These are phyloP conservation scores for Trichophyton simii DNA, from an alignment of 2,329 filamentous ascomycete species.

Conservation along the genomic window DNA sequence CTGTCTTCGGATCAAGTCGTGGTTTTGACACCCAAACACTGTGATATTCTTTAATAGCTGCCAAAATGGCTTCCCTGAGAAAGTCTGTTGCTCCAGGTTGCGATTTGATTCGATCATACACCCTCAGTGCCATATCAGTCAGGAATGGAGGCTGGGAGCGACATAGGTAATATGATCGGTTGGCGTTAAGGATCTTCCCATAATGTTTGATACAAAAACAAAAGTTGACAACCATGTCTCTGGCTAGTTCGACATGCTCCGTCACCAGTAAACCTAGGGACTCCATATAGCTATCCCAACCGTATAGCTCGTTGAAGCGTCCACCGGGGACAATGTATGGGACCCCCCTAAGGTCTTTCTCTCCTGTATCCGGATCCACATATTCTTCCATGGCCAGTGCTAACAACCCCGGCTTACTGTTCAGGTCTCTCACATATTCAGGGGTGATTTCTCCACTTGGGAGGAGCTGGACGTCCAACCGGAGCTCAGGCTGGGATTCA, in stretches of 20 bases:
- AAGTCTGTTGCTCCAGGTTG: conserved; percentile 72
- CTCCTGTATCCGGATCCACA: conserved; percentile 52
- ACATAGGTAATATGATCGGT: conserved; percentile 85
- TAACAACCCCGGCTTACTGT: conserved; percentile 74
- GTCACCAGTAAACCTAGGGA: conserved; percentile 79
- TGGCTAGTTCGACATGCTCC: conserved; percentile 73
- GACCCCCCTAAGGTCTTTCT: conserved; percentile 61
- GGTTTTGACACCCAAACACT: conserved; percentile 74
- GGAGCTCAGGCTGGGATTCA: conserved; percentile 63
- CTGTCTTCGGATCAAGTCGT: conserved; percentile 62
- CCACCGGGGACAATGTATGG: conserved; percentile 97
- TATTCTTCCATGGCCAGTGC: conserved; percentile 79
- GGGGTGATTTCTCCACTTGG: conserved; percentile 57
- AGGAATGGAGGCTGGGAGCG: conserved; percentile 93
- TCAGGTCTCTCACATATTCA: conserved; percentile 69
- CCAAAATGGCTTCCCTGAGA: conserved; percentile 63
- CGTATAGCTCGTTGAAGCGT: conserved; percentile 95
- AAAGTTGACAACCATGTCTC: conserved; percentile 91
- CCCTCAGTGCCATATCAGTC: conserved; percentile 89
- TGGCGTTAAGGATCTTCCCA: conserved; percentile 95
- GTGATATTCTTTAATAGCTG: conserved; percentile 94
- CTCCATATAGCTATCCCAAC: conserved; percentile 99
- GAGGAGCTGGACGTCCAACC: conserved; percentile 73
- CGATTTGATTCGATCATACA: conserved; percentile 86
- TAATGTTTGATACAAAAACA: conserved; percentile 98